Base-by-base conservation (phyloP, 2,329 filamentous ascomycete species). In the Curvularia eragrostidis region DNA sequence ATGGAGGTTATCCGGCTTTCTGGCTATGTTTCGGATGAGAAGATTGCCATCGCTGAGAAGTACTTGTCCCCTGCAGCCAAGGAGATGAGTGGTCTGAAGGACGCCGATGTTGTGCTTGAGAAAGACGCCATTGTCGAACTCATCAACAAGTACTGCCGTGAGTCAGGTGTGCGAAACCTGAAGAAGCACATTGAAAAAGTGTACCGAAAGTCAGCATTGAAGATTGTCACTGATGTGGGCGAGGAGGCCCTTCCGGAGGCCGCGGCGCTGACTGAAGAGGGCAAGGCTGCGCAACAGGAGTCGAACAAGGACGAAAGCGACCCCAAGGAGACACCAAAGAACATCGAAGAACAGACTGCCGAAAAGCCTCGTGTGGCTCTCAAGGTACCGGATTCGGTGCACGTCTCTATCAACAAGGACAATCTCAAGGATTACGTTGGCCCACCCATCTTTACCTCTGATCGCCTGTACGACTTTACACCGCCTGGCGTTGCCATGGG, bases 161-260 rank as follows among this genome's bases (percentile, higher is more conserved):
- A 99, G 79, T 97, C 93, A 42, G 95, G 95, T 69, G 96, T 99
- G 8, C 89, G 95, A 65, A 99, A 99, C 74, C 81, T 99, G 60
- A 99, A 99, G 85, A 98, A 99, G 82, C 94, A 98, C 77, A 99
- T 99, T 61, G 95, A 99, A 77, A 99, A 99, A 82, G 92, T 99
- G 3, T 99, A 97, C 79, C 89, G 95, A 57, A 99, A 99, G 79
- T 93, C 94, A 13, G 96, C 95, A 0, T 83, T 99, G 61, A 98
- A 97, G 80, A 99, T 99, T 66, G 94, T 99, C 12, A 90, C 94
- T 75, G 93, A 98, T 62, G 84, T 98, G 13, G 94, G 94, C 48
- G 93, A 97, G 72, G 89, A 92, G 5, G 91, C 84, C 1, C 79
- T 97, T 1, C 85, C 90, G 3, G 93, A 97, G 74, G 87, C 90